Percentiles rank a stretch among this genome's conserved stretches.
These are phyloP conservation scores for Paxillus ammoniavirescens DNA, from an alignment of 768 basidiomycete genomes.

Conservation along the genomic window DNA sequence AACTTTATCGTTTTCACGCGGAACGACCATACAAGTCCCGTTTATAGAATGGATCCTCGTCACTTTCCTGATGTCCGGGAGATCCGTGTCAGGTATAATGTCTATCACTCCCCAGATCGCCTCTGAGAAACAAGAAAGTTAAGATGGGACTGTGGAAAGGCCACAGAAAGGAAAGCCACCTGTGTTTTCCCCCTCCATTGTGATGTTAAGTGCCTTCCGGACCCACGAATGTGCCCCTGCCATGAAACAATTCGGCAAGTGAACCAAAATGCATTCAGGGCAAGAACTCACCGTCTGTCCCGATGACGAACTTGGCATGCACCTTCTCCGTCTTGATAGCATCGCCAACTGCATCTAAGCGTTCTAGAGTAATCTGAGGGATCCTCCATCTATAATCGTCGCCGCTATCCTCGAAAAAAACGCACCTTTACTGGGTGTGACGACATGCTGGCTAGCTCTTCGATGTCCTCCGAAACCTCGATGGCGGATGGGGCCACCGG, in stretches of 20 bases:
- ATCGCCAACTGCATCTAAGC: slow-evolving; percentile 19
- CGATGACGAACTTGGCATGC: slow-evolving; percentile 23
- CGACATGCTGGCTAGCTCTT: slow-evolving; percentile 25
- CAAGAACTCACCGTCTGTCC: slow-evolving; percentile 20
- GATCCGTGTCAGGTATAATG: slow-evolving; percentile 58
- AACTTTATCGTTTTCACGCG: slow-evolving; percentile 59
- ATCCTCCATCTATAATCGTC: background rate
- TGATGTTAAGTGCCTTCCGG: slow-evolving; percentile 36
- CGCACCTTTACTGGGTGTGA: slow-evolving; percentile 14
- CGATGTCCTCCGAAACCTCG: slow-evolving; percentile 30
- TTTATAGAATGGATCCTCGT: slow-evolving; percentile 59
- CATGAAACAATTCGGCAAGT: too few species aligned
- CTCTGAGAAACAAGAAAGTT: slow-evolving; percentile 29
- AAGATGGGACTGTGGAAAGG: slow-evolving; percentile 15
- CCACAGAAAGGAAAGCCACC: slow-evolving; percentile 15
- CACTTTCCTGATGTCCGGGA: slow-evolving; percentile 65
- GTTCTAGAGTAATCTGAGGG: slow-evolving; percentile 2
- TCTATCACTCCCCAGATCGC: slow-evolving; percentile 80
- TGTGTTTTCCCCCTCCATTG: slow-evolving; percentile 41
- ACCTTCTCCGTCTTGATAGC: slow-evolving; percentile 23
- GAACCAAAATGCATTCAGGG: too few species aligned
- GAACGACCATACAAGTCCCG: slow-evolving; percentile 67
- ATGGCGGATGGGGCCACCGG: slow-evolving; percentile 26
- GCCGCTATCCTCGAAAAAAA: background rate
- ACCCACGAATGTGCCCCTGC: slow-evolving; percentile 40